Conservation (phyloP, 257 asterid species). For the Nicotiana tabacum region DNA sequence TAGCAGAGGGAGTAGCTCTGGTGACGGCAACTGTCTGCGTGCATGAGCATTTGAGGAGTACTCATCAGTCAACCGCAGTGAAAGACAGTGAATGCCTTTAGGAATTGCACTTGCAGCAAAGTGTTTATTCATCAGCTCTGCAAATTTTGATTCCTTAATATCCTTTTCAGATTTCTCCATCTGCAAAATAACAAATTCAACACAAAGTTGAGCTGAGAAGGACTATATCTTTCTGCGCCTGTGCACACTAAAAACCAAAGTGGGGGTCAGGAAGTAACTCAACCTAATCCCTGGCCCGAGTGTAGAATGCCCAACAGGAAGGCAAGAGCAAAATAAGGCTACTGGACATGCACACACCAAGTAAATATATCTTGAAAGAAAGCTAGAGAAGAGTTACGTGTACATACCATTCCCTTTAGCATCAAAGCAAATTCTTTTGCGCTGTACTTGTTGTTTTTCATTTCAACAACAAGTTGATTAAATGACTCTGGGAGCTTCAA, state of each 20-base stretch:
- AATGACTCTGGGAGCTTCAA: conserved; percentile 88
- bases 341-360: neutral
- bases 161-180: conserved; percentile 71
- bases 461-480: conserved; percentile 86
- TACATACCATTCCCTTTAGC: conserved; percentile 92
- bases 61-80: conserved; percentile 88
- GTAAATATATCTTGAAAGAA: neutral
- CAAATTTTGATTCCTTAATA: conserved; percentile 70
- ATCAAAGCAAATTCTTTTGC: conserved; percentile 87
- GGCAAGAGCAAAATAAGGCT: neutral
- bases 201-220: neutral
- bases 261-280: neutral
- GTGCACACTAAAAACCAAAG: neutral
- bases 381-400: neutral
- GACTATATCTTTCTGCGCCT: neutral
- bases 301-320: neutral
- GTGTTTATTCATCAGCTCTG: conserved; percentile 83
- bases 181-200: conserved; percentile 31
- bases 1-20: conserved; percentile 83
- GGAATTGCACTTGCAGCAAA: conserved; percentile 97
- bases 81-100: conserved; percentile 81
- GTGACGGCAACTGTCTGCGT: conserved; percentile 90
- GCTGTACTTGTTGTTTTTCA: conserved; percentile 69
- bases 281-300: neutral
- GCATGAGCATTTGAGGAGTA: conserved; percentile 97